Conservation (phyloP, 176 grass and related monocot species). For the Phoenix dactylifera region DNA sequence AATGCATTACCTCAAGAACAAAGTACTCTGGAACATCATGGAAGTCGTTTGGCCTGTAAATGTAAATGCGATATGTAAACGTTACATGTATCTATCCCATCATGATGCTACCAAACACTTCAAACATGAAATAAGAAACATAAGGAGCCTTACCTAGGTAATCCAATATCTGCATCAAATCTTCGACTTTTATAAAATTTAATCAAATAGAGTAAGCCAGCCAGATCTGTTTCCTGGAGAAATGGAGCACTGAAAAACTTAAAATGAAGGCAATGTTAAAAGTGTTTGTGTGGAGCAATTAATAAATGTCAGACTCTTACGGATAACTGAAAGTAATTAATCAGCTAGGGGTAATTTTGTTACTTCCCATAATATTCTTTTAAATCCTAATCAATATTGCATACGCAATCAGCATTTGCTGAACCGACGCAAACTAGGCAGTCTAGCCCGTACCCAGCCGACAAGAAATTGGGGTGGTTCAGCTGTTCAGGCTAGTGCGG, state of each 20-base stretch:
- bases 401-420: too few species aligned
- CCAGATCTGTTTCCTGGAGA: conserved; percentile 74
- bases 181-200: conserved; percentile 91
- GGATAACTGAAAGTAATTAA: too few species aligned
- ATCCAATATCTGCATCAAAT: conserved; percentile 92
- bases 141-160: conserved; percentile 69
- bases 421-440: too few species aligned
- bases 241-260: background rate
- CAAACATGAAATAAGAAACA: conserved; percentile 12
- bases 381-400: too few species aligned
- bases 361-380: too few species aligned
- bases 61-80: background rate
- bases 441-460: too few species aligned
- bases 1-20: conserved; percentile 99
- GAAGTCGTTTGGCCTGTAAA: conserved; percentile 84
- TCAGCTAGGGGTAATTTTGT: too few species aligned
- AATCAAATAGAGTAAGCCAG: conserved; percentile 76
- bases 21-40: conserved; percentile 91
- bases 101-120: background rate
- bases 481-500: too few species aligned
- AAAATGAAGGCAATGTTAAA: background rate
- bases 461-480: too few species aligned
- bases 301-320: too few species aligned
- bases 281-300: background rate
- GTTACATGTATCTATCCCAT: background rate